Evolutionary conservation across 139 green algal species (phyloP).

Genomic region (Coccomyxa sp.): DNA sequence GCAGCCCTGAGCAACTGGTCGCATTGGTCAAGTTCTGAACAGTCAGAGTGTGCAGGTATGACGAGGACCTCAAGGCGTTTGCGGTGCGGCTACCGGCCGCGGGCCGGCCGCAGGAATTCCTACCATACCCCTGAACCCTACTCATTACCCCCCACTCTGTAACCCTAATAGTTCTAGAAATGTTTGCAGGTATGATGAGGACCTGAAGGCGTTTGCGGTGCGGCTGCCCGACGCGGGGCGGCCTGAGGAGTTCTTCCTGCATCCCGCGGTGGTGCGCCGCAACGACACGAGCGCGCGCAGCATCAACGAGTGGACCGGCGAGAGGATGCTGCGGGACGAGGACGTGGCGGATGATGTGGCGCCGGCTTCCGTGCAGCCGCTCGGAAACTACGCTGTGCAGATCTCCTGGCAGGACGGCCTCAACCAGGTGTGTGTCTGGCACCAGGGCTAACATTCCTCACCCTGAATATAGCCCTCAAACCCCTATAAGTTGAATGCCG

Average conservation of each 20-base stretch:
- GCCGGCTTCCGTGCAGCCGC: conserved; percentile 57
- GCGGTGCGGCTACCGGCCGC: conserved; percentile 34
- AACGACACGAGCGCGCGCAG: conserved; percentile 80
- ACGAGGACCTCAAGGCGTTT: conserved; percentile 31
- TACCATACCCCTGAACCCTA: no score
- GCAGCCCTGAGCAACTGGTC: not conserved
- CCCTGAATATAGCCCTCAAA: not conserved
- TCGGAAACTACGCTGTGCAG: conserved; percentile 96
- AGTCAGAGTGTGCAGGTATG: not conserved
- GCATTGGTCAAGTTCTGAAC: not conserved
- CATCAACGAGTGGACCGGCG: conserved; percentile 89
- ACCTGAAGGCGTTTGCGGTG: conserved; percentile 44
- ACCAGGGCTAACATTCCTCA: not conserved
- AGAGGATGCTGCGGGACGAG: conserved; percentile 41
- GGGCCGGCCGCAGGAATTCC: conserved; percentile 48
- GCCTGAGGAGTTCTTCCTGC: conserved; percentile 64
- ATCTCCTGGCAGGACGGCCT: conserved; percentile 85
- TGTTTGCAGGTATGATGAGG: conserved; percentile 21
- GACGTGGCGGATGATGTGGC: conserved; percentile 55
- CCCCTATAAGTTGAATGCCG: not conserved
- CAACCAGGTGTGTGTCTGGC: conserved; percentile 41
- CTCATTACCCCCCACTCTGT: no score
- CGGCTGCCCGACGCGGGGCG: conserved; percentile 22
- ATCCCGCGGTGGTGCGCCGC: conserved; percentile 68
- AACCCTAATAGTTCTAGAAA: not conserved